Evolutionary conservation across 306 rosid genomes (phyloP), one percentile per base, ranked within the genome.

Genomic region (Prunus campanulata): DNA sequence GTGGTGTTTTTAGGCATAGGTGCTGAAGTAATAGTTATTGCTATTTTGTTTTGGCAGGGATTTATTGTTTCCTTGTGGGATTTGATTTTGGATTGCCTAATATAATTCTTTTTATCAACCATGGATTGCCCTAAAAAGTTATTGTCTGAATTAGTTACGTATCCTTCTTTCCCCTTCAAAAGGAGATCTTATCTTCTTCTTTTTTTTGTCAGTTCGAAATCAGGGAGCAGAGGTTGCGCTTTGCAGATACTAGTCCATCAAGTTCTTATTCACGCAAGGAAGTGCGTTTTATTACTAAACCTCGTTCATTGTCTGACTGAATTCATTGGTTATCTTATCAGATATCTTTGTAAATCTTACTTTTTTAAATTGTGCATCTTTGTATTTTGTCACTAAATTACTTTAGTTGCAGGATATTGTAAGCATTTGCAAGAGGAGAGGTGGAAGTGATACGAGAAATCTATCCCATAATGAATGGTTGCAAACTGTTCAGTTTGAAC

Each of bases 211-310:
- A 92, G 97, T 84, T 86, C 66, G 93, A 90, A 85, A 81, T 83
- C 83, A 87, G 91, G 91, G 96, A 87, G 85, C 97, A 89, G 85
- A 85, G 90, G 76, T 80, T 88, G 79, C 88, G 85, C 72, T 93
- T 93, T 88, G 96, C 90, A 39, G 90, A 90, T 76, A 54, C 83
- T 57, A 90, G 93, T 82, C 84, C 95, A 77, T 86, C 93, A 70
- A 85, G 91, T 86, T 89, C 95, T 75, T 93, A 90, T 85, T 84
- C 93, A 66, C 93, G 84, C 77, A 94, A 94, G 93, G 98, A 94
- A 87, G 98, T 89, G n/a, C 9, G 84, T 69, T 51, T 64, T 78
- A 44, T 66, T 79, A 24, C 25, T 24, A 51, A 67, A 74, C 72
- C 54, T n/a, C 66, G 66, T 66, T 70, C 59, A 78, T 44, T 74